Evolutionary conservation across 768 basidiomycete genomes (phyloP).

Genomic region (Chlorophyllum brunneum): DNA sequence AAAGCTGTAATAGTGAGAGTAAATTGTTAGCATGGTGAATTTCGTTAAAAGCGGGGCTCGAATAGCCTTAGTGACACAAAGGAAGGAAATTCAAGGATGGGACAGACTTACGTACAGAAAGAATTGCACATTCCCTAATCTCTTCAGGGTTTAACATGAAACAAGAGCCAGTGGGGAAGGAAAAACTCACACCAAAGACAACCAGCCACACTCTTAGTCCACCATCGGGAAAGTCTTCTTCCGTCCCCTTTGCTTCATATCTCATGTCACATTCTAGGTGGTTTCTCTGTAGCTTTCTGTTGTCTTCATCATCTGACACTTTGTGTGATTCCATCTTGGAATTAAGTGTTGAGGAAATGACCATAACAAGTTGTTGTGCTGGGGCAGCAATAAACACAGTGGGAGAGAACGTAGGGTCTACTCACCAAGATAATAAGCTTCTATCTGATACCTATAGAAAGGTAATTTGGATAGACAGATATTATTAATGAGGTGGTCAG

Average conservation of each 20-base stretch:
- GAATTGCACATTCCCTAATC: conserved; percentile 41
- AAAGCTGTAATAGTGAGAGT: too few species aligned
- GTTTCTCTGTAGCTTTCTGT: background rate
- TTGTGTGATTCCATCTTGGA: background rate
- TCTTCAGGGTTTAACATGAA: background rate
- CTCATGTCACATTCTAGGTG: background rate
- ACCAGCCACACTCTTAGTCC: conserved; percentile 42
- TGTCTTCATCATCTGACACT: background rate
- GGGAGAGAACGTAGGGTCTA: too few species aligned
- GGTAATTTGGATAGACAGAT: too few species aligned
- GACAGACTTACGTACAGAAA: conserved; percentile 38
- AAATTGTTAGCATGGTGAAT: background rate
- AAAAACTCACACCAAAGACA: conserved; percentile 34
- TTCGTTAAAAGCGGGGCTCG: conserved; percentile 20
- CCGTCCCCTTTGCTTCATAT: background rate
- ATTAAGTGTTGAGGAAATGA: too few species aligned
- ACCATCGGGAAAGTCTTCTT: conserved; percentile 39
- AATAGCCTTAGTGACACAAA: conserved; percentile 43
- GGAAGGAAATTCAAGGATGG: conserved; percentile 1
- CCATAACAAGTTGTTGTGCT: too few species aligned
- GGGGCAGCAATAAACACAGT: too few species aligned
- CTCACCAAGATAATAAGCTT: too few species aligned
- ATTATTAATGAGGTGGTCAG: too few species aligned
- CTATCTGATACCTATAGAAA: too few species aligned
- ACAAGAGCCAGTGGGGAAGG: background rate